Conservation (phyloP, 1,284 basidiomycete genomes). For the Heliocybe sulcata region DNA sequence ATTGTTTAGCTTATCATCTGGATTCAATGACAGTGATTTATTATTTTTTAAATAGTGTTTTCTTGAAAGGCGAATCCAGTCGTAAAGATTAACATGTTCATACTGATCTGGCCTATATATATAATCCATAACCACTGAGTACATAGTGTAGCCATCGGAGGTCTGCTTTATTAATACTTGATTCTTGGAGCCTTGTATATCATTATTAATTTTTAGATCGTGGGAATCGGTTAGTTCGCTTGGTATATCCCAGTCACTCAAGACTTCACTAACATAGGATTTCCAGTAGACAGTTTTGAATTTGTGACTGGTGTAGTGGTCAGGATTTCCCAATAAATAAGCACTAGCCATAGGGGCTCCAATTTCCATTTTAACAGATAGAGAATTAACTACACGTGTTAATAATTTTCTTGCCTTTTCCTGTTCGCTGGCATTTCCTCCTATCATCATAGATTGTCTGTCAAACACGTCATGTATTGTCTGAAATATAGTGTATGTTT, state of each 20-base stretch:
- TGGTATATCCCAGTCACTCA: constrained; percentile 1
- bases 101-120: constrained; percentile 4
- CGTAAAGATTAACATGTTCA: constrained; percentile 5
- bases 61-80: constrained; percentile 7
- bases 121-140: constrained; percentile 6
- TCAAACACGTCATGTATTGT: constrained; percentile 18
- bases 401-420: constrained; percentile 19
- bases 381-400: constrained; percentile 13
- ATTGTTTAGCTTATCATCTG: neutral
- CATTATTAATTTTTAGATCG: neutral
- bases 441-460: constrained; percentile 14
- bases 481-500: constrained; percentile 27
- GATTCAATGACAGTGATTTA: neutral
- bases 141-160: neutral
- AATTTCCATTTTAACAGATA: constrained; percentile 8
- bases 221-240: neutral
- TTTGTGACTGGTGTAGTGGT: constrained; percentile 8
- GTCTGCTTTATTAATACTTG: neutral
- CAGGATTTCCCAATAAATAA: constrained; percentile 9
- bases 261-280: constrained; percentile 3
- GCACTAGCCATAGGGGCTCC: constrained; percentile 9
- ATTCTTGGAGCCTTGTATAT: neutral
- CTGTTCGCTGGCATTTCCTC: constrained; percentile 2
- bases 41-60: neutral
- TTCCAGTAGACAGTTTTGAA: constrained; percentile 7